These are phyloP conservation scores for Spatholobus suberectus DNA, from an alignment of 306 rosid species.

Conservation along the genomic window DNA sequence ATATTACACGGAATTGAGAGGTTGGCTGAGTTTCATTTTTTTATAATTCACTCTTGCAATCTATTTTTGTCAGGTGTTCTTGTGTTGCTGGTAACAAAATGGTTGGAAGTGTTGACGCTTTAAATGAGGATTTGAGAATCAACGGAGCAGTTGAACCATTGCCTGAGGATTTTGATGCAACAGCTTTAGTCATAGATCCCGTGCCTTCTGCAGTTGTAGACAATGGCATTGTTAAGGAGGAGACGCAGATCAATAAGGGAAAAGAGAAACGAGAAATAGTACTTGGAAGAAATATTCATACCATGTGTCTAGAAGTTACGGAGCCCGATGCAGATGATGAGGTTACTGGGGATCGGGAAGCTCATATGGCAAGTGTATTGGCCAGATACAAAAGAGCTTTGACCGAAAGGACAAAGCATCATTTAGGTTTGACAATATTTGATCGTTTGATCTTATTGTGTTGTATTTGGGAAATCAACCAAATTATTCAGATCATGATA, in stretches of 20 bases:
- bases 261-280: slow-evolving; percentile 63
- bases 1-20: too few species aligned
- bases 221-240: slow-evolving; percentile 17
- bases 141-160: slow-evolving; percentile 43
- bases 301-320: slow-evolving; percentile 69
- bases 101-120: slow-evolving; percentile 38
- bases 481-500: neutral
- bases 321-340: slow-evolving; percentile 91
- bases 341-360: slow-evolving; percentile 83
- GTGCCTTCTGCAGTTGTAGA: slow-evolving; percentile 43
- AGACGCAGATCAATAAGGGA: neutral
- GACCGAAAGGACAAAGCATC: slow-evolving; percentile 81
- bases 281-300: slow-evolving; percentile 82
- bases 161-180: slow-evolving; percentile 51
- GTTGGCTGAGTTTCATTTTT: too few species aligned
- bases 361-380: slow-evolving; percentile 83
- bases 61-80: slow-evolving; percentile 30
- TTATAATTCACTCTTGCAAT: neutral
- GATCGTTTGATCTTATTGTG: neutral
- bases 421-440: slow-evolving; percentile 61
- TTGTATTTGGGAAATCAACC: neutral
- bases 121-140: slow-evolving; percentile 24
- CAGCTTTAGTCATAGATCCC: slow-evolving; percentile 39
- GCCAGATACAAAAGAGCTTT: slow-evolving; percentile 75
- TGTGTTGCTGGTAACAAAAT: slow-evolving; percentile 38